Base-by-base conservation (phyloP, 1,139 yeast genomes). In the Hyphopichia wangnamkhiaoensis region DNA sequence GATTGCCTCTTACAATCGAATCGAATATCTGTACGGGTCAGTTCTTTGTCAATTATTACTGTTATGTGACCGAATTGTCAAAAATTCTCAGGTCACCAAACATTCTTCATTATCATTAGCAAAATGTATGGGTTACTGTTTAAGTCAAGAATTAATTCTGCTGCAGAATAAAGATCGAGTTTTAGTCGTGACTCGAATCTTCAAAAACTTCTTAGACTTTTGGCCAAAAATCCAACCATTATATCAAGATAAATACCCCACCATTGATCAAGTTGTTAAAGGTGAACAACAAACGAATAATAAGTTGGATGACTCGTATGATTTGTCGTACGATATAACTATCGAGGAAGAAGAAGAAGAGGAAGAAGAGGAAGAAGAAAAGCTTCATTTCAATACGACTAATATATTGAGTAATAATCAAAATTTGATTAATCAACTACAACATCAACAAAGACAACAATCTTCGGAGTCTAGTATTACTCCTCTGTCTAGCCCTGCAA, bases 101-200 rank as follows among this genome's bases (percentile, higher is more conserved):
- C 83, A 80, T 47, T 71, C 68, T 6, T 48, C 73, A 6, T 58
- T 57, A 18, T 61, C 79, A 1, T 50, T 81, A 28, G 63, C 82
- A 27, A 78, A 71, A 51, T 61, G 79, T 21, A 54, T 80, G 32
- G 62, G 78, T 7, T 74, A 78, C 35, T 70, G 81, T 21, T 48
- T 81, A 28, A 75, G 82, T 42, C 80, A 79, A 43, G 79, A 77
- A 50, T 60, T 69, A 34, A 56, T 75, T 2, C 72, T 67, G 37
- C 55, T 76, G 23, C 61, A 66, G 38, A 74, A 68, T 44, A 70
- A 71, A 34, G 76, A 74, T 42, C 62, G 68, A 40, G 53, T 79
- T 15, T 63, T 71, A n/a, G 65, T 79, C 15, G 75, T 80, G 1
- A 70, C 68, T 34, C 60, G 82, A 38, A 79, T 72, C 42, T 59